Conservation (phyloP, 805 yeast species). For the Candida nemodendra region DNA sequence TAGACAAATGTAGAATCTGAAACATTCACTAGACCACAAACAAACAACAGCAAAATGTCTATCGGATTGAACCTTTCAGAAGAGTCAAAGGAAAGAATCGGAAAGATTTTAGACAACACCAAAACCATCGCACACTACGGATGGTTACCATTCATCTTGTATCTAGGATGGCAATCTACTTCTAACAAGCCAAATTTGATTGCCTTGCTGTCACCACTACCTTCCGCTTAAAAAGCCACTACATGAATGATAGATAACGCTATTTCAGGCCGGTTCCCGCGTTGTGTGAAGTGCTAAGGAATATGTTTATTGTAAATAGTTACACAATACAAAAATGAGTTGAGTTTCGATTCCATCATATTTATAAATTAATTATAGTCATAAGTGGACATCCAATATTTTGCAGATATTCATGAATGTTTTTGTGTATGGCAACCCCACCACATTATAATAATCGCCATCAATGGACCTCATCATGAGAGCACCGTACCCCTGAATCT, state of each 20-base stretch:
- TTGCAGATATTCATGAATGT: constrained; percentile 40
- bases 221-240: constrained; percentile 68
- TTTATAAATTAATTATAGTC: constrained; percentile 1
- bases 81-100: constrained; percentile 75
- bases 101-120: constrained; percentile 76
- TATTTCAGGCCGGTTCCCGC: background rate
- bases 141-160: constrained; percentile 92
- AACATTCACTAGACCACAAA: too few species aligned
- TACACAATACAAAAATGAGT: background rate
- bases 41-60: constrained; percentile 29
- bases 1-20: too few species aligned
- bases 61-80: constrained; percentile 40
- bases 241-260: background rate
- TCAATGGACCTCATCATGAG: constrained; percentile 56
- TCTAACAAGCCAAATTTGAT: constrained; percentile 82
- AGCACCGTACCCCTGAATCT: constrained; percentile 73
- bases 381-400: constrained; percentile 14
- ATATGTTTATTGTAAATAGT: constrained; percentile 6
- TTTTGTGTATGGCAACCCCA: constrained; percentile 75
- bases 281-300: constrained; percentile 1
- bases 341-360: background rate
- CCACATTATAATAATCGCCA: constrained; percentile 86
- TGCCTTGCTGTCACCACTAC: constrained; percentile 74
- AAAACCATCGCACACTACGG: constrained; percentile 92
- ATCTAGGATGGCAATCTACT: constrained; percentile 83